Conservation (phyloP, 768 basidiomycete genomes). For the Leccinellum luteum region DNA sequence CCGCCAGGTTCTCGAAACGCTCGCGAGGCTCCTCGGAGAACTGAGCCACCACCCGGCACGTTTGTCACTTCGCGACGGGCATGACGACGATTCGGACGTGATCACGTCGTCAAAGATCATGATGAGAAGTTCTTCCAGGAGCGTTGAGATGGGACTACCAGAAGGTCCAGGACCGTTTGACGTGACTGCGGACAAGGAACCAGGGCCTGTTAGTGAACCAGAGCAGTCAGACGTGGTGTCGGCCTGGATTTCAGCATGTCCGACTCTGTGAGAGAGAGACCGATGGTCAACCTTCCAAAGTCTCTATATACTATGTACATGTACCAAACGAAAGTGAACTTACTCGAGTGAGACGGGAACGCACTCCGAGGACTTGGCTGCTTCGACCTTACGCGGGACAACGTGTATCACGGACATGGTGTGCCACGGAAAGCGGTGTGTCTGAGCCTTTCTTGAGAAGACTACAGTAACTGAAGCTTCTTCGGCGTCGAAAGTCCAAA, state of each 20-base stretch:
- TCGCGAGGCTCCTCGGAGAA: conserved; percentile 14
- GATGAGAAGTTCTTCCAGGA: conserved; percentile 21
- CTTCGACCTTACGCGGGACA: not conserved
- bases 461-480: no score
- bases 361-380: not conserved
- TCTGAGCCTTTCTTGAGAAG: not conserved
- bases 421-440: not conserved
- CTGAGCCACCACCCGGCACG: not conserved
- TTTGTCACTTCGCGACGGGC: not conserved
- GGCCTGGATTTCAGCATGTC: not conserved
- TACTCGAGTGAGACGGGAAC: not conserved
- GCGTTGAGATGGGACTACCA: conserved; percentile 5
- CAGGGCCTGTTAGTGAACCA: not conserved
- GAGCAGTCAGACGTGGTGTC: not conserved
- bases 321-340: not conserved
- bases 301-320: not conserved
- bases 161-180: not conserved
- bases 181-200: no score
- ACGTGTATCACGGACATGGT: not conserved
- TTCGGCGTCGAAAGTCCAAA: not conserved
- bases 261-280: not conserved
- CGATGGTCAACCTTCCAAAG: not conserved
- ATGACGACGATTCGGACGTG: conserved; percentile 7
- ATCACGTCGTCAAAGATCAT: conserved; percentile 21
- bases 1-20: conserved; percentile 17